A percentile compares a stretch with the other conserved stretches of the same genome.
phyloP scores from a whole-genome alignment of 2,329 filamentous ascomycete genomes.

The Clonostachys chloroleuca region DNA sequence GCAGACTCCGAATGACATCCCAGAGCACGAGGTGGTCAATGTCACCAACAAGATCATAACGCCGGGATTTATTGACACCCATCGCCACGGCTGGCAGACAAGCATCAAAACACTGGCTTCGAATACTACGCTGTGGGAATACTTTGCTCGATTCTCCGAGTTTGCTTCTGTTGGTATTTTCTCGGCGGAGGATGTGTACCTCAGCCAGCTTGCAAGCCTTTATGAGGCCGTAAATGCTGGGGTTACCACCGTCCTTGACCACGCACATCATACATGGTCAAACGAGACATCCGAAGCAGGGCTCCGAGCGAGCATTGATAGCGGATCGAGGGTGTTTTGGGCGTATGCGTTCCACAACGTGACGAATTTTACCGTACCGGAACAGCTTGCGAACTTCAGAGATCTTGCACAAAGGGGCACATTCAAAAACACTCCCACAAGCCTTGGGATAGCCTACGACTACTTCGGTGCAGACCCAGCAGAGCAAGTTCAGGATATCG shows the following conservation, averaged over 20 bases:
- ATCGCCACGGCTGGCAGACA: slow-evolving; percentile 53
- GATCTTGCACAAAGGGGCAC: not conserved
- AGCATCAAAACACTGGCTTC: slow-evolving; percentile 46
- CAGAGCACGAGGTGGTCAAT: slow-evolving; percentile 26
- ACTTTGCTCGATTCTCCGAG: slow-evolving; percentile 33
- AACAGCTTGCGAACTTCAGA: slow-evolving; percentile 4
- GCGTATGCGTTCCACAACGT: slow-evolving; percentile 31
- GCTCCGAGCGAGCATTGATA: slow-evolving; percentile 34
- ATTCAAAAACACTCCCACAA: slow-evolving; percentile 13
- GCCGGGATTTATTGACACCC: slow-evolving; percentile 53
- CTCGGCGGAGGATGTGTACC: slow-evolving; percentile 38
- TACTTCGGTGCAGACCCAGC: slow-evolving; percentile 18
- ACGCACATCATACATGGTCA: slow-evolving; percentile 45
- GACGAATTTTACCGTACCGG: slow-evolving; percentile 1
- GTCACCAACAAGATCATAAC: slow-evolving; percentile 45
- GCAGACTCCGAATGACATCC: slow-evolving; percentile 9
- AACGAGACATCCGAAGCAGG: slow-evolving; percentile 35
- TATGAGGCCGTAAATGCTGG: slow-evolving; percentile 47
- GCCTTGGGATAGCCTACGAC: slow-evolving; percentile 37
- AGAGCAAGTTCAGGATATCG: slow-evolving; percentile 20
- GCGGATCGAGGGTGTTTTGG: slow-evolving; percentile 43
- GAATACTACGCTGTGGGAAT: slow-evolving; percentile 44
- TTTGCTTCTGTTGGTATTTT: slow-evolving; percentile 20
- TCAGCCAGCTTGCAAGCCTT: slow-evolving; percentile 38
- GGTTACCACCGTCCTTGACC: slow-evolving; percentile 47